Conservation (phyloP, 768 basidiomycete species). For the Kwoniella sp. region DNA sequence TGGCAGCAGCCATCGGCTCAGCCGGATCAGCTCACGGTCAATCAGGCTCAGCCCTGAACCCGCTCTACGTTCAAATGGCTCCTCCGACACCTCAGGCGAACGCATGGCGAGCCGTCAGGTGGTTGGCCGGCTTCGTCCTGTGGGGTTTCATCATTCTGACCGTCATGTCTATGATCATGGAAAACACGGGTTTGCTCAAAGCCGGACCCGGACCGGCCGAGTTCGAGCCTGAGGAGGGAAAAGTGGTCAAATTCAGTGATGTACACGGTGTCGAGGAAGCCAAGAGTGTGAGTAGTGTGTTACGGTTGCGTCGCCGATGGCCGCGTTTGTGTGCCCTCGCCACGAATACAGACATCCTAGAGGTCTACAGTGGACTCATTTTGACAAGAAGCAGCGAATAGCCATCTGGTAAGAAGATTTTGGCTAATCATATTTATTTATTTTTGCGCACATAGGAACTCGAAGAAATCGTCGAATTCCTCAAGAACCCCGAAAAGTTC, state of each 20-base stretch:
- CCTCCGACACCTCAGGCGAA: conserved; percentile 42
- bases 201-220: conserved; percentile 73
- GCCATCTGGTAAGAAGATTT: too few relatives aligned
- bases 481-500: conserved; percentile 90
- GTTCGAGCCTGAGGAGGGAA: conserved; percentile 77
- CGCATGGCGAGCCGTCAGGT: conserved; percentile 37
- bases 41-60: conserved; percentile 47
- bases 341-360: too few relatives aligned
- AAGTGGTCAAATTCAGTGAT: conserved; percentile 85
- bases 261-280: conserved; percentile 98
- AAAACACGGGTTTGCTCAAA: conserved; percentile 91
- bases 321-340: too few relatives aligned
- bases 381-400: too few relatives aligned
- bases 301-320: too few relatives aligned
- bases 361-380: too few relatives aligned
- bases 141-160: conserved; percentile 65
- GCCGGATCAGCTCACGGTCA: conserved; percentile 57
- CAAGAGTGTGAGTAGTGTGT: conserved; percentile 67
- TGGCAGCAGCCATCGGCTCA: conserved; percentile 64
- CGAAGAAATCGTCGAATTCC: conserved; percentile 90
- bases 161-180: conserved; percentile 82
- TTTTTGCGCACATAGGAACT: conserved; percentile 73
- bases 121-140: conserved; percentile 37
- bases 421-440: too few relatives aligned
- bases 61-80: conserved; percentile 52